phyloP scores from a whole-genome alignment of 2,329 filamentous ascomycete genomes.

The Ambrosiella cleistominuta region DNA sequence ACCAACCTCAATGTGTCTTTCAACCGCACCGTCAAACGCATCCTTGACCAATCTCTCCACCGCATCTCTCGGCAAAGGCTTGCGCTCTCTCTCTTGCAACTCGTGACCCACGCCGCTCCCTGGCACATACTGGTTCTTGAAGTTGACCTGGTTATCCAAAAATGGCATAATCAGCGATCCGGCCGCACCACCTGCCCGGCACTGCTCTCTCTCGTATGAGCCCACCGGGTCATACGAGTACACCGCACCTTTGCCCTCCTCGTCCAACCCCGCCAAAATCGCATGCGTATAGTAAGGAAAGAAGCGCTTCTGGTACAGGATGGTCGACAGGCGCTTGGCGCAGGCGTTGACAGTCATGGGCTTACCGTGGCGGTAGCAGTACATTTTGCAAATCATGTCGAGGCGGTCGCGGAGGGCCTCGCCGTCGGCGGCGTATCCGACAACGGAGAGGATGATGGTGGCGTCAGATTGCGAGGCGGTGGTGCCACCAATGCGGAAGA shows the following conservation, averaged over 20 bases:
- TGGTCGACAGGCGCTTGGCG: conserved; percentile 84
- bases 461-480: conserved; percentile 71
- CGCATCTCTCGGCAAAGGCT: conserved; percentile 51
- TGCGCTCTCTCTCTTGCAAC: conserved; percentile 51
- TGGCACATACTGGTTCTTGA: conserved; percentile 95
- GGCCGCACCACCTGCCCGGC: conserved; percentile 79
- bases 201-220: conserved; percentile 94
- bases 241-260: conserved; percentile 81
- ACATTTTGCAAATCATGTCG: conserved; percentile 94
- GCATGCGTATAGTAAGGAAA: conserved; percentile 97
- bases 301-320: conserved; percentile 94
- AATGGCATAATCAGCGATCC: conserved; percentile 97
- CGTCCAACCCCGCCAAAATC: conserved; percentile 84
- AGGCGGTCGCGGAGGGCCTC: conserved; percentile 85
- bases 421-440: conserved; percentile 90
- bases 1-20: conserved; percentile 97
- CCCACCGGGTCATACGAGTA: conserved; percentile 98
- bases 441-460: conserved; percentile 77
- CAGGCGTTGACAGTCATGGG: conserved; percentile 87
- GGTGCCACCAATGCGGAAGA: conserved; percentile 91
- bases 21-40: conserved; percentile 93
- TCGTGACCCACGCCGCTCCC: conserved; percentile 71
- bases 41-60: conserved; percentile 86
- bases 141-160: conserved; percentile 98
- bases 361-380: conserved; percentile 95